Conservation (phyloP, 2,329 filamentous ascomycete genomes). For the Alternaria sp. region DNA sequence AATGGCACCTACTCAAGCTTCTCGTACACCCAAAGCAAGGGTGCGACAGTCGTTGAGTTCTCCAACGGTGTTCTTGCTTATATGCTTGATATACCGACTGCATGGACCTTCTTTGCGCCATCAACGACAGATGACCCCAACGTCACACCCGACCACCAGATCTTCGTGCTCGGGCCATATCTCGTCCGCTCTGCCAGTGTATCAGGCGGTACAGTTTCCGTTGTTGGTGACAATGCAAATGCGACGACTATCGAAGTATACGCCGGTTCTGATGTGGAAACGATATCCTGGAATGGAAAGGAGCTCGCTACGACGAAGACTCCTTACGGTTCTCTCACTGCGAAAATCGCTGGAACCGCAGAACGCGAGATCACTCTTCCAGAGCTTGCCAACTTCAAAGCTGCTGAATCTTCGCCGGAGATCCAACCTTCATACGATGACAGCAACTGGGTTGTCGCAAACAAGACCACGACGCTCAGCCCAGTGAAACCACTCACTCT, state of each 20-base stretch:
- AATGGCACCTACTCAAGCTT: conserved; percentile 39
- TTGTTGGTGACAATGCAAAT: conserved; percentile 56
- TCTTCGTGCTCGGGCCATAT: conserved; percentile 38
- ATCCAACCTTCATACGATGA: conserved; percentile 57
- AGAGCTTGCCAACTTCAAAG: conserved; percentile 55
- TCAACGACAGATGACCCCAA: conserved; percentile 55
- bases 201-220: conserved; percentile 49
- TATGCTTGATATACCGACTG: conserved; percentile 60
- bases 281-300: conserved; percentile 57
- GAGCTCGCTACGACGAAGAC: conserved; percentile 46
- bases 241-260: conserved; percentile 53
- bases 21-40: conserved; percentile 57
- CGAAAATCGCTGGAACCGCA: conserved; percentile 49
- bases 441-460: conserved; percentile 57
- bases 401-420: conserved; percentile 60
- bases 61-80: conserved; percentile 59
- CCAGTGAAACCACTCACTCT: conserved; percentile 56
- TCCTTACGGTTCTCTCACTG: conserved; percentile 55
- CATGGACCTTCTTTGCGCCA: conserved; percentile 65
- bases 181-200: conserved; percentile 51
- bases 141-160: conserved; percentile 55
- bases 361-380: conserved; percentile 54
- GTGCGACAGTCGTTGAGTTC: conserved; percentile 57
- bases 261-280: conserved; percentile 34
- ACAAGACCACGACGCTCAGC: conserved; percentile 57